These are phyloP conservation scores for Fusarium duplospermum DNA, from an alignment of 2,329 filamentous ascomycete species.

Conservation along the genomic window DNA sequence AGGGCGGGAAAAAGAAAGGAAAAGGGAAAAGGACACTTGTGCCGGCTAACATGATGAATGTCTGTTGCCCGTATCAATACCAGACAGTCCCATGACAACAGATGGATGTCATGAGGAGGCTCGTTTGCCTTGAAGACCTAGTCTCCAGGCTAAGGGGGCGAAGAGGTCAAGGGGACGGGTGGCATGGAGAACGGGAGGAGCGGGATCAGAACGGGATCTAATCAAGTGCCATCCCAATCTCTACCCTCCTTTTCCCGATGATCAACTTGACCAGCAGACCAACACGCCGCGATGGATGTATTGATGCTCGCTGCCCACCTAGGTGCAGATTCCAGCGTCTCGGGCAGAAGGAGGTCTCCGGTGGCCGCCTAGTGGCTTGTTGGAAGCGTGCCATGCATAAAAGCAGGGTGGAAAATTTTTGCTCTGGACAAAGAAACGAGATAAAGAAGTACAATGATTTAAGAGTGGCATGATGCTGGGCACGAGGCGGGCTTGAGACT, in stretches of 20 bases:
- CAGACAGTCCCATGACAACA: neutral
- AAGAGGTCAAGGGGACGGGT: neutral
- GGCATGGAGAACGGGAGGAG: neutral
- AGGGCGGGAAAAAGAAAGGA: neutral
- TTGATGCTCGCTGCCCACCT: neutral
- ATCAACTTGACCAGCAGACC: constrained; percentile 9
- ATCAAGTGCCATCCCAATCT: neutral
- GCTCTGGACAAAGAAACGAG: neutral
- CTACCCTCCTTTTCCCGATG: neutral
- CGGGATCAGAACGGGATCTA: constrained; percentile 4
- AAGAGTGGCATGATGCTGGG: constrained; percentile 23
- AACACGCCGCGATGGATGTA: constrained; percentile 5
- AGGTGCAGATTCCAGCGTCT: constrained; percentile 16
- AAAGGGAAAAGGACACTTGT: neutral
- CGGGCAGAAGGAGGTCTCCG: constrained; percentile 19
- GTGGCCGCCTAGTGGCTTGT: constrained; percentile 8
- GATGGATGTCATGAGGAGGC: neutral
- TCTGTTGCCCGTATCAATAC: neutral
- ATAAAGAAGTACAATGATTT: constrained; percentile 4
- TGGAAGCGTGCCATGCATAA: neutral
- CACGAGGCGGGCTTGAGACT: neutral
- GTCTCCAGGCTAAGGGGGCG: neutral
- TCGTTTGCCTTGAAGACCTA: neutral
- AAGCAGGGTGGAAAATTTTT: neutral
- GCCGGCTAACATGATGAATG: neutral